These are phyloP conservation scores for Hirschfeldia incana DNA, from an alignment of 345 rosid species.

Conservation along the genomic window DNA sequence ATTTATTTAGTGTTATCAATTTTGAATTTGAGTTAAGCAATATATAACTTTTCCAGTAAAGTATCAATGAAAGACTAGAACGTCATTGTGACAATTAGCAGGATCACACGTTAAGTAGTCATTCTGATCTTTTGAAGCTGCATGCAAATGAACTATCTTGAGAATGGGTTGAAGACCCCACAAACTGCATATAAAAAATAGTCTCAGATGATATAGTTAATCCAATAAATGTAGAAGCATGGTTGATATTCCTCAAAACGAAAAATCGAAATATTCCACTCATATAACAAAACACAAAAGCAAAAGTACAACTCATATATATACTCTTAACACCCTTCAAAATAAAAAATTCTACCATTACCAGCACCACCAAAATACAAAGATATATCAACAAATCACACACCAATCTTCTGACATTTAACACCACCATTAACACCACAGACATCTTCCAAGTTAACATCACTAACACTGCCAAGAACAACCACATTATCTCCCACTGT, in stretches of 20 bases:
- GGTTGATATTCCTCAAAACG: not conserved
- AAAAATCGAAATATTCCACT: constrained; percentile 17
- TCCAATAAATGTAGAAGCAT: not conserved
- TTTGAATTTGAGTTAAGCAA: not conserved
- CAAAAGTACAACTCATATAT: constrained; percentile 25
- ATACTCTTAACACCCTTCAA: constrained; percentile 19
- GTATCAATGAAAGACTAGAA: no score
- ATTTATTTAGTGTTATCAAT: not conserved
- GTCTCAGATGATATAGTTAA: no score
- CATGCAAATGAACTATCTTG: not conserved
- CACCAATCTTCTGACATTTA: constrained; percentile 45
- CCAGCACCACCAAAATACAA: constrained; percentile 27
- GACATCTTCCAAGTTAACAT: constrained; percentile 33
- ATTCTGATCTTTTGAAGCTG: not conserved
- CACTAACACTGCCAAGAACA: constrained; percentile 19
- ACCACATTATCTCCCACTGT: constrained; percentile 38
- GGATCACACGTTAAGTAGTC: not conserved
- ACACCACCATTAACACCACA: constrained; percentile 27
- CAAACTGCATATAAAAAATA: no score
- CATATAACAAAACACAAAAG: not conserved
- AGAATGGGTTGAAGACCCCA: not conserved
- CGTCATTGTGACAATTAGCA: not conserved
- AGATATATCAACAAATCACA: constrained; percentile 53
- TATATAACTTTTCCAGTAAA: not conserved
- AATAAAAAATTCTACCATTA: not conserved